Conservation (phyloP, 768 basidiomycete genomes). For the Lentinula detonsa region DNA sequence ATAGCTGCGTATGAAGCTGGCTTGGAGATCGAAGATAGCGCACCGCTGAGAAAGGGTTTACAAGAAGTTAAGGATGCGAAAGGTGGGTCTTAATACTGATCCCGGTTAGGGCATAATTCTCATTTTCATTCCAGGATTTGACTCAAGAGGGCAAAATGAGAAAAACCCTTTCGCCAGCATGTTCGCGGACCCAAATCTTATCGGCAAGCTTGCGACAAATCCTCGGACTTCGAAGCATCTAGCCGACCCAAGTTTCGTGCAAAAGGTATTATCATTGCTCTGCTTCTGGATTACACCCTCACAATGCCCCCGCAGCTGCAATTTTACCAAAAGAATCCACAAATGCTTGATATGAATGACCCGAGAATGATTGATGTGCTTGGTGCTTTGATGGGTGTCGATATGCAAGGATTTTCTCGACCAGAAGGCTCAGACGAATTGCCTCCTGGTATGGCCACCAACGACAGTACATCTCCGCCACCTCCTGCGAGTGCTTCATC, state of each 20-base stretch:
- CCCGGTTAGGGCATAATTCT: background rate
- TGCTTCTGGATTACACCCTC: constrained; percentile 6
- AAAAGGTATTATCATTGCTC: constrained; percentile 37
- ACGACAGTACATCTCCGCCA: constrained; percentile 23
- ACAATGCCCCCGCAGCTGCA: constrained; percentile 38
- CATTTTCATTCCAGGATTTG: constrained; percentile 21
- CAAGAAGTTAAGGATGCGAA: constrained; percentile 85
- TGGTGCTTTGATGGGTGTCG: constrained; percentile 89
- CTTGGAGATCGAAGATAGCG: constrained; percentile 75
- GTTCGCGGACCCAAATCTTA: constrained; percentile 79
- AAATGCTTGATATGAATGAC: constrained; percentile 63
- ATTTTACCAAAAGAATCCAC: constrained; percentile 64
- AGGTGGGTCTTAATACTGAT: constrained; percentile 35
- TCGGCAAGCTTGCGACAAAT: constrained; percentile 81
- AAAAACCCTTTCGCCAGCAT: constrained; percentile 62
- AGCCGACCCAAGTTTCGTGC: constrained; percentile 76
- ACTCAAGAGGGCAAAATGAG: constrained; percentile 30
- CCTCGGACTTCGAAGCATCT: constrained; percentile 82
- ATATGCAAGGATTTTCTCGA: constrained; percentile 81
- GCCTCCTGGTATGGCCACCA: constrained; percentile 47
- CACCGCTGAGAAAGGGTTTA: constrained; percentile 79
- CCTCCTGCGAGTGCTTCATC: constrained; percentile 35
- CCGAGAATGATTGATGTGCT: constrained; percentile 92
- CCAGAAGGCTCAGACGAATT: constrained; percentile 81
- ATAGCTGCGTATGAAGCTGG: constrained; percentile 80